Evolutionary conservation across 176 grass and related monocot species (phyloP).

Genomic region (Hordeum marinum): DNA sequence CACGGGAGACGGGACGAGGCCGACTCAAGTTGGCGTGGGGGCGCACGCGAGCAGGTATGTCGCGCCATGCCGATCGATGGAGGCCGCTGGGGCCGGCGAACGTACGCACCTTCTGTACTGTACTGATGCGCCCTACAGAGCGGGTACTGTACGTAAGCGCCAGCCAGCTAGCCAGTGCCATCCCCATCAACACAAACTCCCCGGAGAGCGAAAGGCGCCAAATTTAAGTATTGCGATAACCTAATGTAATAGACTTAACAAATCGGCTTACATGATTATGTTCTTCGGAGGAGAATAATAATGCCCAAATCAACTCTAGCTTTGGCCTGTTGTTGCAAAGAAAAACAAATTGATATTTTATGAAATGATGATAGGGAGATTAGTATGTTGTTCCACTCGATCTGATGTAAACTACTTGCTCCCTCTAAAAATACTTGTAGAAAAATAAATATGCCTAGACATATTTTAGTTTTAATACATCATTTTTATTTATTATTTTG

Average conservation of each 20-base stretch:
- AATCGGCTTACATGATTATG: background rate
- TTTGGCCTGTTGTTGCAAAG: background rate
- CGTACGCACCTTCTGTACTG: background rate
- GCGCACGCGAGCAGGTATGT: background rate
- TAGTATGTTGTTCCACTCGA: background rate
- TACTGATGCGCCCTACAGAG: background rate
- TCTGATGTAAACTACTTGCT: background rate
- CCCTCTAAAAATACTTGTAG: too few species aligned
- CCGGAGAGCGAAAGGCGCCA: slow-evolving; percentile 31
- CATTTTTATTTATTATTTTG: too few species aligned
- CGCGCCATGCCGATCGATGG: background rate
- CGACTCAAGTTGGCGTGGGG: background rate
- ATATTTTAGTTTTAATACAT: too few species aligned
- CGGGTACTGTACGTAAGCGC: slow-evolving; percentile 19
- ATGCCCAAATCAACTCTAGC: background rate
- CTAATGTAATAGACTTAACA: background rate
- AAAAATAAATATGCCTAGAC: too few species aligned
- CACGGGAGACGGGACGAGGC: background rate
- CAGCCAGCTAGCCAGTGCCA: slow-evolving; percentile 6
- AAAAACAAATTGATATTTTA: background rate
- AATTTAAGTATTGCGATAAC: background rate
- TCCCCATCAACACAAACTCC: slow-evolving; percentile 43
- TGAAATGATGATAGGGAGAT: background rate
- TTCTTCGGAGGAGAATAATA: background rate
- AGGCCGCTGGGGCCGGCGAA: background rate